These are phyloP conservation scores for Nakazawaea peltata DNA, from an alignment of 805 yeast genomes.

Conservation along the genomic window DNA sequence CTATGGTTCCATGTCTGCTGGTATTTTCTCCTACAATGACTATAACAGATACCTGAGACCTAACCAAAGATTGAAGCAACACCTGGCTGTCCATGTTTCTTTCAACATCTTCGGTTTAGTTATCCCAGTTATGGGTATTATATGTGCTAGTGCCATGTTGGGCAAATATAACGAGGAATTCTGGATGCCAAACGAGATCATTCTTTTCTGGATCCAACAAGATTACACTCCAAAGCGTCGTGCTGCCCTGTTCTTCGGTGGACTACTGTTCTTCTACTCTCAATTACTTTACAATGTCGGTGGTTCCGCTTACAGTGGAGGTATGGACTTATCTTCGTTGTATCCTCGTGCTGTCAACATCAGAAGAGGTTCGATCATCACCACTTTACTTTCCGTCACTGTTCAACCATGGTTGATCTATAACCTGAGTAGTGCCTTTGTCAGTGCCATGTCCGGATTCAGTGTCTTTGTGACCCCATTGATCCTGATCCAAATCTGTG, in stretches of 20 bases:
- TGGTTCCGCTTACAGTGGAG: slow-evolving; percentile 35
- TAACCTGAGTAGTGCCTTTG: slow-evolving; percentile 26
- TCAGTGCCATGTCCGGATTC: slow-evolving; percentile 27
- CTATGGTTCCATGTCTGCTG: slow-evolving; percentile 32
- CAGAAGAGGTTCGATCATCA: slow-evolving; percentile 36
- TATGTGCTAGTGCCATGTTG: slow-evolving; percentile 35
- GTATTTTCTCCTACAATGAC: slow-evolving; percentile 28
- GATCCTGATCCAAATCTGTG: slow-evolving; percentile 27
- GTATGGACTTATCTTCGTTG: slow-evolving; percentile 43
- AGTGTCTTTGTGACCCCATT: slow-evolving; percentile 33
- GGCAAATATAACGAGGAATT: slow-evolving; percentile 29
- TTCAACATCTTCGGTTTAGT: slow-evolving; percentile 30
- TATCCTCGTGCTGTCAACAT: slow-evolving; percentile 35
- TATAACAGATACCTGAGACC: slow-evolving; percentile 23
- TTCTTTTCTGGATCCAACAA: slow-evolving; percentile 30
- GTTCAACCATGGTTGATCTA: slow-evolving; percentile 34
- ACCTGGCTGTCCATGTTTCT: slow-evolving; percentile 13
- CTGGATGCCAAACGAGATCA: slow-evolving; percentile 40
- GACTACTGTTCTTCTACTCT: slow-evolving; percentile 26
- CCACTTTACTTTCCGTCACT: slow-evolving; percentile 24
- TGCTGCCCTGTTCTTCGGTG: slow-evolving; percentile 41
- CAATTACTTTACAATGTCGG: slow-evolving; percentile 32
- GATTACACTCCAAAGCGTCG: slow-evolving; percentile 26
- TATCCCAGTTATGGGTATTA: slow-evolving; percentile 37
- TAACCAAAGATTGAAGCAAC: neutral